Conservation (phyloP, 257 asterid species). For the Capsicum chinense region DNA sequence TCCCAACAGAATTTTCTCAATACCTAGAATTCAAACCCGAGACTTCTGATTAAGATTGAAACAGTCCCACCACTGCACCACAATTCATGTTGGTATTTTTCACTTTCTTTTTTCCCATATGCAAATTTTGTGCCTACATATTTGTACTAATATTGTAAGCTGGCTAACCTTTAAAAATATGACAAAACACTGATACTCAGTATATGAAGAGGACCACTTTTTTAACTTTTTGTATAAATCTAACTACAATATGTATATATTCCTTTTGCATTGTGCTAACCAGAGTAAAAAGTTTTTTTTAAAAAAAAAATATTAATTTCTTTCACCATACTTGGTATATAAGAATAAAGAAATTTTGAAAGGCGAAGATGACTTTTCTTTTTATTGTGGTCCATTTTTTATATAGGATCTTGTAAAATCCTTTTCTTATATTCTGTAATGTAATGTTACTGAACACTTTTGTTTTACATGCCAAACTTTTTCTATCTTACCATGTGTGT, state of each 20-base stretch:
- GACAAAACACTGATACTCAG: neutral
- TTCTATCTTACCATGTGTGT: neutral
- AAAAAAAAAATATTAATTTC: neutral
- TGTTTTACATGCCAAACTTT: conserved; percentile 14
- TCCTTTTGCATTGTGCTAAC: conserved; percentile 18
- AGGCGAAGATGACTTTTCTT: conserved; percentile 20
- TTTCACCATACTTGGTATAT: neutral
- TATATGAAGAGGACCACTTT: conserved; percentile 26
- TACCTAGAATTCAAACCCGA: no score
- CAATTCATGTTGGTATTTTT: no score
- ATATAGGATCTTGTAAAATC: neutral
- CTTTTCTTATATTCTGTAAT: neutral
- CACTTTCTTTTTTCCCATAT: no score
- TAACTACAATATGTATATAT: neutral
- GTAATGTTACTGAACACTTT: neutral
- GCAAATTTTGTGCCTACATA: neutral
- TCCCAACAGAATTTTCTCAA: no score
- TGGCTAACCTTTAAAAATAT: neutral
- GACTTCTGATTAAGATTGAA: no score
- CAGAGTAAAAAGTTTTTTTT: neutral
- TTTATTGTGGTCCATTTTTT: conserved; percentile 7
- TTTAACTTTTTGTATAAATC: neutral
- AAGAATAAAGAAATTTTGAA: neutral
- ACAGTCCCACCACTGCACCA: no score
- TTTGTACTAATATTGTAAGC: conserved; percentile 3